phyloP scores from a whole-genome alignment of 306 rosid species.

The Vachellia collinsii region DNA sequence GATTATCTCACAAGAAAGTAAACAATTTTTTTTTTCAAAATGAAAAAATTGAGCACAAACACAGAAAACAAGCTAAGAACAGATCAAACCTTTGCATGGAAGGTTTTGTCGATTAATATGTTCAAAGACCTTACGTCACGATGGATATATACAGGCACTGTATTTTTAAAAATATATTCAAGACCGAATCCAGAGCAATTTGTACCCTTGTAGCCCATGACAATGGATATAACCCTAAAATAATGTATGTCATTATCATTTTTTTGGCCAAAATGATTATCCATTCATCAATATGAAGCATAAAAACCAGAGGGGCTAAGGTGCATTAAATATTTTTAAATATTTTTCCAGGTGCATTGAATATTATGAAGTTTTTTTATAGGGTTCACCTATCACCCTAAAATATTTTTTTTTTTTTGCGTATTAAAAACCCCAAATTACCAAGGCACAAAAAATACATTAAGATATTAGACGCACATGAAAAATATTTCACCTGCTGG shows the following conservation, averaged over 20 bases:
- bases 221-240: not conserved
- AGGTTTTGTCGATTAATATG: not conserved
- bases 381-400: no score
- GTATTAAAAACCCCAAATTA: no score
- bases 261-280: not conserved
- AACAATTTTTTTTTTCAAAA: not conserved
- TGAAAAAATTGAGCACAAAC: not conserved
- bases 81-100: not conserved
- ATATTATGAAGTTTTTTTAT: no score
- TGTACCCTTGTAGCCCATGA: slow-evolving; percentile 2
- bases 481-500: no score
- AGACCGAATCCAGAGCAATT: not conserved
- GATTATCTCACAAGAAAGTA: not conserved
- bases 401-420: no score
- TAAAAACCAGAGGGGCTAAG: not conserved
- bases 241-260: not conserved
- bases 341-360: no score
- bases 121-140: slow-evolving; percentile 1
- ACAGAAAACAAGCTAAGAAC: not conserved
- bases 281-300: not conserved
- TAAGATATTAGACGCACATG: no score
- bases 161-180: not conserved
- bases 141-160: not conserved
- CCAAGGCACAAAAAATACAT: no score
- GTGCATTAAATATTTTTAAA: no score